Base-by-base conservation (phyloP, 495 filamentous ascomycete genomes). In the Tuber indicum region DNA sequence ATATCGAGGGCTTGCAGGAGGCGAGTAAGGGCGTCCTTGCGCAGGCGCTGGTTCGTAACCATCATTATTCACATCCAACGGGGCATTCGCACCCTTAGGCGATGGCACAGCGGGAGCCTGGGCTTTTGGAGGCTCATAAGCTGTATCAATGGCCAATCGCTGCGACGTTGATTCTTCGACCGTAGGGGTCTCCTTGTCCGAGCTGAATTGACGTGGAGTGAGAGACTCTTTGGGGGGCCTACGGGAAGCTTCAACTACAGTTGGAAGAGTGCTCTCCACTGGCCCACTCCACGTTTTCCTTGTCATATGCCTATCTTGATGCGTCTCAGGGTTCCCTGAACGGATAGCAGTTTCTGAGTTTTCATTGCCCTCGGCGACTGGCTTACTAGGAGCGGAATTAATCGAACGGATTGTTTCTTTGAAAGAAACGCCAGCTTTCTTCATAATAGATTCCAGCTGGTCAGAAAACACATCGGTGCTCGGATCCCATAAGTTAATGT, bases 1-100 rank as follows among this genome's bases (percentile, higher is more conserved):
- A 77, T 81, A 81, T 52, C 75, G 79, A 43, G 79, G 79, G 12
- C 78, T 72, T 43, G 74, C 79, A 19, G 79, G 78, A 21, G 78
- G 78, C 3, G 78, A 80, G 71, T 80, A 80, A 69, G 74, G 71
- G 74, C 77, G 78, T 70, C 79, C 78, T 16, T 71, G 32, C 16
- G 58, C 58, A 66, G 58, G 58, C 17, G 58, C 58, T 36, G 58
- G 58, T 19, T 66, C 58, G 26, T 66, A 66, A 8, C 58, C 58
- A 66, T 66, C 58, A 66, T 36, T 66, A 36, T 66, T 66, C 14
- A 74, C 44, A 19, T 76, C 73, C 41, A 73, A 58, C 43, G 71
- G 74, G 16, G 44, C n/a, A 71, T 39, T 75, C 62, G 73, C 66
- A n/a, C 73, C 75, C 78, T 79, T 79, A 41, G 78, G 73, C 73